Evolutionary conservation across 257 asterid species (phyloP).

Genomic region (Osmanthus fragrans): DNA sequence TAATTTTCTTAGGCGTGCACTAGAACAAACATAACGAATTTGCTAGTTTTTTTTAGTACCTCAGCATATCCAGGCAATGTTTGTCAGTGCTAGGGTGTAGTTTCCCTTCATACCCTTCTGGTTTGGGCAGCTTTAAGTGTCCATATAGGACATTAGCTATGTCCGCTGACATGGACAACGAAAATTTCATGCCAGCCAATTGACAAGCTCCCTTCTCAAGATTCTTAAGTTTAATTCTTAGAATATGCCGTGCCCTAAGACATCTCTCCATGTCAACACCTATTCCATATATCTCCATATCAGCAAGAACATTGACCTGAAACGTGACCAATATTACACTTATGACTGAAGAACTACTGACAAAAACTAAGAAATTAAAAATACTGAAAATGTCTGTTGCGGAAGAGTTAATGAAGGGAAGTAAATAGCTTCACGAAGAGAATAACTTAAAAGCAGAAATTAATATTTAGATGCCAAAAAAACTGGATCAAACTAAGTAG

Average conservation of each 20-base stretch:
- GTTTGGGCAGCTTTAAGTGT: slow-evolving; percentile 91
- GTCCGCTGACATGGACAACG: slow-evolving; percentile 86
- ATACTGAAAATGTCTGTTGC: background rate
- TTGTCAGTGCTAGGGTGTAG: slow-evolving; percentile 95
- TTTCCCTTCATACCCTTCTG: slow-evolving; percentile 73
- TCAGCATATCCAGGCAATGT: slow-evolving; percentile 79
- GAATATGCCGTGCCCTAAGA: slow-evolving; percentile 67
- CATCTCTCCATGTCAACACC: slow-evolving; percentile 99
- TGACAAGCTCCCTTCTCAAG: slow-evolving; percentile 83
- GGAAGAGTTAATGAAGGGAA: background rate
- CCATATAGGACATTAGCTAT: slow-evolving; percentile 84
- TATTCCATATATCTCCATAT: slow-evolving; percentile 93
- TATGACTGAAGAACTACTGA: background rate
- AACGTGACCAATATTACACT: slow-evolving; percentile 14
- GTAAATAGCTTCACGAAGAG: background rate
- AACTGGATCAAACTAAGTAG: slow-evolving; percentile 8
- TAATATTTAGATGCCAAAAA: background rate
- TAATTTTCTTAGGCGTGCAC: slow-evolving; percentile 5
- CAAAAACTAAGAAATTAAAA: background rate
- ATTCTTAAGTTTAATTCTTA: slow-evolving; percentile 72
- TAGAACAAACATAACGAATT: background rate
- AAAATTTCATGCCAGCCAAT: slow-evolving; percentile 87
- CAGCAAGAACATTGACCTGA: slow-evolving; percentile 82
- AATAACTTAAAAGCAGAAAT: slow-evolving; percentile 12
- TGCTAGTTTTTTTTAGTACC: slow-evolving; percentile 46